Base-by-base conservation (phyloP, 1,284 basidiomycete species). In the Papiliotrema fonsecae region DNA sequence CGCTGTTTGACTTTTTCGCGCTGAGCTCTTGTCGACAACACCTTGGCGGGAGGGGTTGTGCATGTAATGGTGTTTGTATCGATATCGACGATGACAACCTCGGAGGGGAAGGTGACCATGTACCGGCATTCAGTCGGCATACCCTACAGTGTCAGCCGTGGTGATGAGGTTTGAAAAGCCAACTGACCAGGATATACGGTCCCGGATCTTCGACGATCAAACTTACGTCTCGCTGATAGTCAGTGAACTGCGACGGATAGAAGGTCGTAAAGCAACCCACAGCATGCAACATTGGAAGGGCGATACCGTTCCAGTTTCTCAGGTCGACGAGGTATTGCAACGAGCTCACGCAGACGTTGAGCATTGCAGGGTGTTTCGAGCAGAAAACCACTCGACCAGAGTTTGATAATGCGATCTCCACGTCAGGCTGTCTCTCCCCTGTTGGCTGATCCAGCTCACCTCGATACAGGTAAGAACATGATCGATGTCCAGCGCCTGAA, bases 381-480 rank as follows among this genome's bases (percentile, higher is more conserved):
- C 86, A 85, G 76, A 97, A 94, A 38, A 97, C 76, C 48, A 97
- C 77, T 25, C 89, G 83, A 19, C 94, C 93, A 9, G 89, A 90
- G 5, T 90, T 90, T n/a, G 91, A 83, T 31, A 97, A 77, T 0
- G 92, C 93, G 60, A 97, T 86, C 86, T 86, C 55, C n/a, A 11
- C 3, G n/a, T 28, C 25, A 42, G 22, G 25, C 5, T 4, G 13
- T 37, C 10, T 7, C 19, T 18, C 18, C 21, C 35, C 7, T 14
- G 11, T 7, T 37, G 10, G 9, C 19, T 11, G 7, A 6, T 10
- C 26, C 10, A 39, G 56, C 77, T 37, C 59, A 87, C 87, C 80
- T 97, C 93, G 67, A 90, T 90, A 51, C 91, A 87, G 24, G 88
- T 92, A 50, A 97, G 75, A 54, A 97, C 87, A 65, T 96, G 92